phyloP scores from a whole-genome alignment of 495 filamentous ascomycete species.

The Tuber aestivum region DNA sequence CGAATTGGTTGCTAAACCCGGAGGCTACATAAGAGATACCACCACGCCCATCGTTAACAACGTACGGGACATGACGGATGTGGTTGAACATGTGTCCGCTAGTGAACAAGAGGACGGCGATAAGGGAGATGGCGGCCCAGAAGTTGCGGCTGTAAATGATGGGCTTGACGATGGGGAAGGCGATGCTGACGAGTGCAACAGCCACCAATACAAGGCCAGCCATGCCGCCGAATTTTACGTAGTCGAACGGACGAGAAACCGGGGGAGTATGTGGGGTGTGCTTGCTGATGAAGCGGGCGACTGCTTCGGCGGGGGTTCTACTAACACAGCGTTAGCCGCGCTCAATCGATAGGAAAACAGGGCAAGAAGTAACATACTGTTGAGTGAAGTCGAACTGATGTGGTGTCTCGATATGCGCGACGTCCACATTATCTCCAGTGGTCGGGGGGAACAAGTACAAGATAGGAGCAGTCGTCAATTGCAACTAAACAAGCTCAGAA shows the following conservation, averaged over 20 bases:
- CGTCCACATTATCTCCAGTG: constrained; percentile 69
- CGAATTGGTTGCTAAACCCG: constrained; percentile 92
- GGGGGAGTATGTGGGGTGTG: constrained; percentile 65
- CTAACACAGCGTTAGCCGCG: neutral
- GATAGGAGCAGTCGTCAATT: constrained; percentile 90
- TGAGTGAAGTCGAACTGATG: constrained; percentile 75
- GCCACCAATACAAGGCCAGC: constrained; percentile 62
- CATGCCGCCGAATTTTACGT: constrained; percentile 62
- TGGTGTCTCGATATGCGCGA: constrained; percentile 55
- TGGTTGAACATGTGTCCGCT: constrained; percentile 99
- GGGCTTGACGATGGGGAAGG: constrained; percentile 79
- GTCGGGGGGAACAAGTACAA: constrained; percentile 85
- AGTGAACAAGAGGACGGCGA: constrained; percentile 88
- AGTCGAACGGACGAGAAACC: constrained; percentile 82
- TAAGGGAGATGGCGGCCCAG: constrained; percentile 86
- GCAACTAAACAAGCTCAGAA: constrained; percentile 53
- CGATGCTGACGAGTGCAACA: constrained; percentile 62
- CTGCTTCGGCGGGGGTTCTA: constrained; percentile 29
- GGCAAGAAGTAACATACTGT: constrained; percentile 54
- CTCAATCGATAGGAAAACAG: neutral
- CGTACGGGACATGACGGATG: constrained; percentile 94
- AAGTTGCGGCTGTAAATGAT: constrained; percentile 82
- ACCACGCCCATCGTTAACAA: constrained; percentile 75
- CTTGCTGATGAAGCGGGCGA: constrained; percentile 61
- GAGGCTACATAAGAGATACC: constrained; percentile 86